Evolutionary conservation across 1,284 basidiomycete genomes (phyloP), one percentile per base, ranked within the genome.

Genomic region (Ganoderma meredithae): DNA sequence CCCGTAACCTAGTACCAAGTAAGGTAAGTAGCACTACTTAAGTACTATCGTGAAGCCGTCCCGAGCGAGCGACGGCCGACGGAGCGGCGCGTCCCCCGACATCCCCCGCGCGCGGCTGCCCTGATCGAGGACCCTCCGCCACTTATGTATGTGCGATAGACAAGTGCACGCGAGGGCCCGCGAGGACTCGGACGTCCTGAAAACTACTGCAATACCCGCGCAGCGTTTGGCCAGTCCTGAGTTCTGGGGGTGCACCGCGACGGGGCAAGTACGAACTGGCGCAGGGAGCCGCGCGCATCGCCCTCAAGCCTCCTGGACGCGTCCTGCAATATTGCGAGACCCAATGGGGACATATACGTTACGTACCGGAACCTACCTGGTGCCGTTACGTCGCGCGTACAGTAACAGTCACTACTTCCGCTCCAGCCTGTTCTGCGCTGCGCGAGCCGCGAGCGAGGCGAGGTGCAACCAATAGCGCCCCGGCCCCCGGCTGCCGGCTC

Each of bases 61-160:
- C 6, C 36, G 36, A 36, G 36, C 36, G 36, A 36, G 44, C n/a
- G 44, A 47, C n/a, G 47, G 22, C 22, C 47, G 7, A 9, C 36
- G 36, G 44, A 47, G 47, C 22, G 22, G 39, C 9, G n/a, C 17
- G 36, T 6, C 36, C 36, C 36, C 36, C 36, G 36, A 36, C 36
- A 36, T 36, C 36, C 36, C 36, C 7, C 36, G 7, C 36, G 36
- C 36, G 55, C 55, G 1, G 19, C 55, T 36, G 55, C 31, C 55
- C 55, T 58, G 31, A 58, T 58, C 36, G 55, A 58, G 55, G 19
- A 13, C 3, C 15, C 33, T 39, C 55, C 52, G 27, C 47, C 47
- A 22, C 44, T 7, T 22, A 22, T 8, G 19, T 6, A 47, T 19
- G 19, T 17, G n/a, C n/a, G n/a, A 19, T 17, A n/a, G n/a, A n/a